Evolutionary conservation across 2,329 filamentous ascomycete species (phyloP).

Genomic region (Diaporthe sp.): DNA sequence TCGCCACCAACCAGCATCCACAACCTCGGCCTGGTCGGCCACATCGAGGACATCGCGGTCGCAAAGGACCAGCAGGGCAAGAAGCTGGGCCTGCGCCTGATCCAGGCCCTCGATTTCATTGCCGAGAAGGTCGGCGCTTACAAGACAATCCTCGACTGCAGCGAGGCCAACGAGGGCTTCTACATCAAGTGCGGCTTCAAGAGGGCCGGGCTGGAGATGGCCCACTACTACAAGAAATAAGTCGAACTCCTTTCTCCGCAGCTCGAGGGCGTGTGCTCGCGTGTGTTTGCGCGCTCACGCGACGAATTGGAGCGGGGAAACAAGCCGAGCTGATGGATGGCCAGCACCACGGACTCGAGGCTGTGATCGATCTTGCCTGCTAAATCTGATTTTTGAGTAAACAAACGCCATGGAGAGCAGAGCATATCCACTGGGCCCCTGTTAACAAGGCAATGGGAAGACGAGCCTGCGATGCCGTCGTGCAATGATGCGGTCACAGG

Average conservation of each 20-base stretch:
- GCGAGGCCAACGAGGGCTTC: conserved; percentile 95
- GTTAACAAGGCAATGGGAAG: not conserved
- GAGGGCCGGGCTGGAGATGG: conserved; percentile 94
- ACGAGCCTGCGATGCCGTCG: too few relatives aligned
- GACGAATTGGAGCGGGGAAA: not conserved
- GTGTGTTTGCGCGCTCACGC: not conserved
- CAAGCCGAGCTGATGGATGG: conserved; percentile 31
- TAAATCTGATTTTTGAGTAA: not conserved
- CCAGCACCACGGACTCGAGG: conserved; percentile 37
- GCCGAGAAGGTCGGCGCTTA: conserved; percentile 93
- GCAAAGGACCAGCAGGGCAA: conserved; percentile 96
- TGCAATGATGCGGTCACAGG: not conserved
- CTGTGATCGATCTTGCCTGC: conserved; percentile 30
- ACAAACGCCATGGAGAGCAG: not conserved
- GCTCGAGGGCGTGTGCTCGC: not conserved
- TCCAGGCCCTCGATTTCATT: conserved; percentile 92
- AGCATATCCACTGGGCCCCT: too few relatives aligned
- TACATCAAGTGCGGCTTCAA: conserved; percentile 98
- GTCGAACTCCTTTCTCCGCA: conserved; percentile 18
- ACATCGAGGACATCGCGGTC: conserved; percentile 98
- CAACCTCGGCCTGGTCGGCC: conserved; percentile 85
- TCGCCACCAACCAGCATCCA: conserved; percentile 72
- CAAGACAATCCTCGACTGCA: conserved; percentile 97
- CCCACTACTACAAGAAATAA: conserved; percentile 83
- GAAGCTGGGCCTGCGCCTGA: conserved; percentile 92